Evolutionary conservation across 2,329 filamentous ascomycete genomes (phyloP).

Genomic region (Aspergillus glaucus): DNA sequence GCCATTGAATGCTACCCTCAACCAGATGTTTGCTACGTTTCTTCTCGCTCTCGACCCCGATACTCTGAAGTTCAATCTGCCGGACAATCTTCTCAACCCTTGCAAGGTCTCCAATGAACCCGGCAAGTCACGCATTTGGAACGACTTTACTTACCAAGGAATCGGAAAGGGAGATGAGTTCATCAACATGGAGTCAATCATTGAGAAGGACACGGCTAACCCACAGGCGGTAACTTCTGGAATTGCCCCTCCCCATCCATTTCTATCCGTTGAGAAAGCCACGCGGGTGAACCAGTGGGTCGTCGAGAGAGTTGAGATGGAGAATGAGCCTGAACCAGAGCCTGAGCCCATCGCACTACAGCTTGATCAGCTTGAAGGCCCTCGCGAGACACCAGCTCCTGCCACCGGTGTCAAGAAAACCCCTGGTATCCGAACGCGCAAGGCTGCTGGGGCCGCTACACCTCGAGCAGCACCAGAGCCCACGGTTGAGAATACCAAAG

Average conservation of each 20-base stretch:
- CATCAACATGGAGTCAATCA: conserved; percentile 7
- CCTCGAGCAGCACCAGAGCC: not conserved
- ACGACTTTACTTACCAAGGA: conserved; percentile 22
- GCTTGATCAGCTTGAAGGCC: not conserved
- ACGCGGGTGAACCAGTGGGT: conserved; percentile 26
- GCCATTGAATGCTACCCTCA: conserved; percentile 7
- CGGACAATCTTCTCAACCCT: conserved; percentile 14
- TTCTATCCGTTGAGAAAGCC: conserved; percentile 21
- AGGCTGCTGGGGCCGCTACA: conserved; percentile 1
- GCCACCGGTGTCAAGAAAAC: conserved; percentile 4
- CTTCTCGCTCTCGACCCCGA: conserved; percentile 13
- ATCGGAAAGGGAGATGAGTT: conserved; percentile 24
- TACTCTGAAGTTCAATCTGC: conserved; percentile 5
- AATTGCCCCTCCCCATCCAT: conserved; percentile 14
- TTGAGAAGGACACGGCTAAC: conserved; percentile 8
- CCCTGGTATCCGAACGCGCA: conserved; percentile 15
- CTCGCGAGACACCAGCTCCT: not conserved
- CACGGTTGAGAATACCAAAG: not conserved
- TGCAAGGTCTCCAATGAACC: conserved; percentile 11
- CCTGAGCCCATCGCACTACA: not conserved
- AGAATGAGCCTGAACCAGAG: not conserved
- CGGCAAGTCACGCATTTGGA: conserved; percentile 26
- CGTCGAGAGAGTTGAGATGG: conserved; percentile 15
- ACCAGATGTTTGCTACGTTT: conserved; percentile 19
- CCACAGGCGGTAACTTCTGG: conserved; percentile 1